Percentiles rank a stretch among this genome's conserved stretches.
These are phyloP conservation scores for Wickerhamomyces tratensis DNA, from an alignment of 805 yeast species.

Conservation along the genomic window DNA sequence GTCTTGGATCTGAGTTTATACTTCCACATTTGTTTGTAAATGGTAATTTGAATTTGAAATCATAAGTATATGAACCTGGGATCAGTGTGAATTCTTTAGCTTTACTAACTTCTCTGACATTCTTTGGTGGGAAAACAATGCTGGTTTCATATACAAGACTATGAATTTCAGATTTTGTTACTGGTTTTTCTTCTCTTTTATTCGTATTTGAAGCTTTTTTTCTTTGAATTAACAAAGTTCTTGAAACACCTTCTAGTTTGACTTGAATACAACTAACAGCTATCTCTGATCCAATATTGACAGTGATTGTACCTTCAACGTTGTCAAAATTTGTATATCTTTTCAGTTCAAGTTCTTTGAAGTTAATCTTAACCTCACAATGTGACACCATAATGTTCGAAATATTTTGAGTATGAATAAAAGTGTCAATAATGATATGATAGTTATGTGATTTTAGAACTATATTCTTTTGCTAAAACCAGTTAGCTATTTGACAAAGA, in stretches of 20 bases:
- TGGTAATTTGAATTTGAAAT: slow-evolving; percentile 23
- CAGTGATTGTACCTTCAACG: slow-evolving; percentile 29
- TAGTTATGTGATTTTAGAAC: too few relatives aligned
- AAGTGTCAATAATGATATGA: too few relatives aligned
- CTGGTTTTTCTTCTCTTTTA: slow-evolving; percentile 1
- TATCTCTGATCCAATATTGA: slow-evolving; percentile 29
- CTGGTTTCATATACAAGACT: slow-evolving; percentile 33
- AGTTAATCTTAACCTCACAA: slow-evolving; percentile 4
- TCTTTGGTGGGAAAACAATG: slow-evolving; percentile 40
- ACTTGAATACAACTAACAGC: slow-evolving; percentile 35
- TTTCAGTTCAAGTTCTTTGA: slow-evolving; percentile 1
- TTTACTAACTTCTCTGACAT: slow-evolving; percentile 29
- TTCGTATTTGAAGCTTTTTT: slow-evolving; percentile 15
- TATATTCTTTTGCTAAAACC: too few relatives aligned
- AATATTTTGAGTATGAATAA: too few relatives aligned
- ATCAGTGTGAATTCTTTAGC: slow-evolving; percentile 36
- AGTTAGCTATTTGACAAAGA: too few relatives aligned
- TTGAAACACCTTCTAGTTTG: slow-evolving; percentile 38
- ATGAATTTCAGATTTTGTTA: slow-evolving; percentile 19
- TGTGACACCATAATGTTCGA: neutral
- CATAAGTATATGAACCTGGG: slow-evolving; percentile 41
- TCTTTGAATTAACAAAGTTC: slow-evolving; percentile 19
- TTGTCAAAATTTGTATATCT: slow-evolving; percentile 36
- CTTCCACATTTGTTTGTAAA: slow-evolving; percentile 22
- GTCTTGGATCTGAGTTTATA: slow-evolving; percentile 29